Evolutionary conservation across 768 basidiomycete genomes (phyloP), one percentile per base, ranked within the genome.

Genomic region (Hericium coralloides): DNA sequence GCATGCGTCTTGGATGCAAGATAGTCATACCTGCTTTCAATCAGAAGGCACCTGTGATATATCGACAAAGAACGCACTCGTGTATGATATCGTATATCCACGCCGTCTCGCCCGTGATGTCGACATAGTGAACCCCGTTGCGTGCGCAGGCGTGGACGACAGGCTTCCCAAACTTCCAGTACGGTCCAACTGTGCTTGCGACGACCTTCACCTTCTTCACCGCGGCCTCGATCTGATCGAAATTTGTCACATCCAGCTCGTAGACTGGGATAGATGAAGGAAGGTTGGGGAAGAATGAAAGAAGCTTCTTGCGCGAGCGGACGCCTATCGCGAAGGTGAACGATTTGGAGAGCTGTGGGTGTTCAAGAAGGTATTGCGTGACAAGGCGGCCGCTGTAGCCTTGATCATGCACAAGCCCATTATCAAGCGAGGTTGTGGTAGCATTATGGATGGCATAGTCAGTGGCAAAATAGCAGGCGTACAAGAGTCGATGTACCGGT

Each of bases 51-150:
- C n/a, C n/a, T n/a, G 51, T 38, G 47, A 45, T 41, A 64, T 49
- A 18, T 53, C 14, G 8, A 6, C 38, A 43, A 20, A 53, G n/a
- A 20, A 72, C 82, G 64, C 61, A 83, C 86, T 78, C 66, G 26
- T 70, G 37, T 49, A 90, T 81, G 52, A 91, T 84, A 14, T 81
- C 71, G 59, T 71, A 72, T 49, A 87, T 77, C 82, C 85, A 93
- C 2, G 74, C 71, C 0, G 77, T 70, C 67, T 95, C 92, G 8
- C 88, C 87, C 2, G 87, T 82, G 37, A 94, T 73, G 69, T 98
- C 95, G 25, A 92, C 83, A 67, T 95, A 95, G 69, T 95, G 91
- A 7, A 81, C 79, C 5, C 88, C 85, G 57, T 86, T 73, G 38
- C 72, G 73, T 4, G 85, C 87, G 60, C 93, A 95, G 4, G 87